Percentiles rank a stretch among this genome's conserved stretches.
Conservation (phyloP, 1,284 basidiomycete genomes). For the Marasmius oreades region DNA sequence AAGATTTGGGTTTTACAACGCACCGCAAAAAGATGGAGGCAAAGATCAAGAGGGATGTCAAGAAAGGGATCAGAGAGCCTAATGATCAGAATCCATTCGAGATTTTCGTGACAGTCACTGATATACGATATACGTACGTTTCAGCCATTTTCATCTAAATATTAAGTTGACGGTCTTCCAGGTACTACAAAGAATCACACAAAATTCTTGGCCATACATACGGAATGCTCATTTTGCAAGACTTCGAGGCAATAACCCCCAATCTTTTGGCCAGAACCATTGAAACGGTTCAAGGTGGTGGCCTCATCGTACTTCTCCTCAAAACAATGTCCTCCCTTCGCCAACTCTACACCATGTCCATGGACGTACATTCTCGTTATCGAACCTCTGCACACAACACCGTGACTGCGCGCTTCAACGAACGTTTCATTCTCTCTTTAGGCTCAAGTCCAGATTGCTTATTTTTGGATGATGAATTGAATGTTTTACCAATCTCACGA, state of each 20-base stretch:
- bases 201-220: slow-evolving; percentile 97
- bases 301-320: slow-evolving; percentile 86
- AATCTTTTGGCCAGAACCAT: slow-evolving; percentile 96
- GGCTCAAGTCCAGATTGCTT: slow-evolving; percentile 90
- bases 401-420: slow-evolving; percentile 95
- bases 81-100: slow-evolving; percentile 98
- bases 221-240: slow-evolving; percentile 97
- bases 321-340: slow-evolving; percentile 95
- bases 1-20: slow-evolving; percentile 93
- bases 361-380: slow-evolving; percentile 96
- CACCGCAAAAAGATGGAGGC: slow-evolving; percentile 97
- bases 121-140: slow-evolving; percentile 85
- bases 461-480: slow-evolving; percentile 96
- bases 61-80: slow-evolving; percentile 89
- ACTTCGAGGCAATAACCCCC: slow-evolving; percentile 98
- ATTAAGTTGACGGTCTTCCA: not conserved
- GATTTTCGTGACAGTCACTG: slow-evolving; percentile 97
- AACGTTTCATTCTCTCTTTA: slow-evolving; percentile 94
- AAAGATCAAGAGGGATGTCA: slow-evolving; percentile 93
- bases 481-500: slow-evolving; percentile 94
- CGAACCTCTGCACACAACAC: slow-evolving; percentile 88
- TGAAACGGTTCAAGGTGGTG: slow-evolving; percentile 98
- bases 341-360: slow-evolving; percentile 94
- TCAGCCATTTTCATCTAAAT: not conserved
- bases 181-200: slow-evolving; percentile 85